phyloP scores from a whole-genome alignment of 192 early-diverging fungal genomes.

The Obelidium mucronatum region DNA sequence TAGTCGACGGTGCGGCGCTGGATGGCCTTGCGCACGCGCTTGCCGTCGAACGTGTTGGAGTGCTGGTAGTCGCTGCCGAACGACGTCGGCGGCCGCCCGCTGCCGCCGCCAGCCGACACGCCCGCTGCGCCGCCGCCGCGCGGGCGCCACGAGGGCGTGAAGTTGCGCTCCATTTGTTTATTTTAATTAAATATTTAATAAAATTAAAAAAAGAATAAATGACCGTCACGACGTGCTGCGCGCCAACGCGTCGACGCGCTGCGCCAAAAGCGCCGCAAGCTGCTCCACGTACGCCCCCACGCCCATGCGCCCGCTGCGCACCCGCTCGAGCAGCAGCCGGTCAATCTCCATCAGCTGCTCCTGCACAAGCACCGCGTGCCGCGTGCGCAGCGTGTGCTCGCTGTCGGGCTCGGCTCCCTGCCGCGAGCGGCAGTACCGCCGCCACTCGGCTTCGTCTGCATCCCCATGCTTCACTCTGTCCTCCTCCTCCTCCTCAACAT shows the following conservation, averaged over 20 bases:
- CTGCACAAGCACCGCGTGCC: constrained; percentile 9
- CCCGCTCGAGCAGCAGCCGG: constrained; percentile 17
- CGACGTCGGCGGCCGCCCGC: neutral
- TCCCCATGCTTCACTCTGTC: neutral
- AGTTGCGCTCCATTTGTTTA: constrained; percentile 7
- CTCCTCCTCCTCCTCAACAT: neutral
- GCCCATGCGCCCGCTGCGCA: constrained; percentile 24
- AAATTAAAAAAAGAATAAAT: neutral
- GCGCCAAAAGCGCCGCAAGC: neutral
- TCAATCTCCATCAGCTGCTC: constrained; percentile 25
- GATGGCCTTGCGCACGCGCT: constrained; percentile 86
- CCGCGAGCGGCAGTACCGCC: neutral
- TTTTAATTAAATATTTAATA: too few species aligned
- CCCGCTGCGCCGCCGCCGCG: constrained; percentile 8
- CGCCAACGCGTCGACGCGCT: constrained; percentile 15
- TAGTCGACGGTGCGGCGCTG: constrained; percentile 95
- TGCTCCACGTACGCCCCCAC: constrained; percentile 9
- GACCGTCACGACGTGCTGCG: neutral
- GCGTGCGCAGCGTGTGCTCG: neutral
- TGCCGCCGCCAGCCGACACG: too few species aligned
- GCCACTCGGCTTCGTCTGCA: constrained; percentile 23
- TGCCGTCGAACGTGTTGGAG: constrained; percentile 65
- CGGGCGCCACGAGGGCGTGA: neutral
- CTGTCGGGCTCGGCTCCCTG: neutral
- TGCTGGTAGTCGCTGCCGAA: constrained; percentile 13